phyloP scores from a whole-genome alignment of 2,329 filamentous ascomycete species.

The Aureobasidium lini region DNA sequence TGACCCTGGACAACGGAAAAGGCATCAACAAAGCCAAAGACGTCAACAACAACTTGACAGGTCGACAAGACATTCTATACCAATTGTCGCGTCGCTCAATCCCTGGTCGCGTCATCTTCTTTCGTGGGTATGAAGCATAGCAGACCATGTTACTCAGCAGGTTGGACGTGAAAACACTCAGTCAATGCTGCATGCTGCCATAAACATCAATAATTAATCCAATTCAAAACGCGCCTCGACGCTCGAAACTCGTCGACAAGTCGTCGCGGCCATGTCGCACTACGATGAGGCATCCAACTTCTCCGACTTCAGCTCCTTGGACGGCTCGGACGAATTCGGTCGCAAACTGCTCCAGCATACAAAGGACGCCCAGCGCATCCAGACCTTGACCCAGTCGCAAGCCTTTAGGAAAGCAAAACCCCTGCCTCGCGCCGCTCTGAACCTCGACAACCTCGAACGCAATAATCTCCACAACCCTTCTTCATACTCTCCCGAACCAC shows the following conservation, averaged over 20 bases:
- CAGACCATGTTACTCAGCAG: neutral
- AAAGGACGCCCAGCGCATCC: conserved; percentile 32
- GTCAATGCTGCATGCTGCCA: neutral
- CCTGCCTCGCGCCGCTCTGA: conserved; percentile 33
- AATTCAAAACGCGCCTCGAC: neutral
- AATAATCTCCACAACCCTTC: conserved; percentile 14
- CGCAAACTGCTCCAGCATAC: conserved; percentile 37
- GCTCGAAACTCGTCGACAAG: neutral
- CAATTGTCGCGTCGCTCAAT: neutral
- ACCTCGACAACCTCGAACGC: conserved; percentile 37
- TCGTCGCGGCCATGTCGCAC: conserved; percentile 2
- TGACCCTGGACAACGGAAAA: neutral
- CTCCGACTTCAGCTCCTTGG: conserved; percentile 32
- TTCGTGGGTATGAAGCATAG: neutral
- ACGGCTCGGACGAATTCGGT: conserved; percentile 42
- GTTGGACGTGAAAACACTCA: neutral
- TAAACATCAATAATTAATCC: neutral
- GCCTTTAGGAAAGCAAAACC: conserved; percentile 38
- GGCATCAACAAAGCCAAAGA: neutral
- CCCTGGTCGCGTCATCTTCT: neutral
- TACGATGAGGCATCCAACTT: conserved; percentile 21
- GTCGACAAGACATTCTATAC: neutral
- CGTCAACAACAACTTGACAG: neutral
- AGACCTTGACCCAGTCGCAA: conserved; percentile 18
- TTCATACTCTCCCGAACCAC: neutral